A percentile compares a stretch with the other conserved stretches of the same genome.
Evolutionary conservation across 345 rosid species (phyloP).

Genomic region (Pistacia atlantica): DNA sequence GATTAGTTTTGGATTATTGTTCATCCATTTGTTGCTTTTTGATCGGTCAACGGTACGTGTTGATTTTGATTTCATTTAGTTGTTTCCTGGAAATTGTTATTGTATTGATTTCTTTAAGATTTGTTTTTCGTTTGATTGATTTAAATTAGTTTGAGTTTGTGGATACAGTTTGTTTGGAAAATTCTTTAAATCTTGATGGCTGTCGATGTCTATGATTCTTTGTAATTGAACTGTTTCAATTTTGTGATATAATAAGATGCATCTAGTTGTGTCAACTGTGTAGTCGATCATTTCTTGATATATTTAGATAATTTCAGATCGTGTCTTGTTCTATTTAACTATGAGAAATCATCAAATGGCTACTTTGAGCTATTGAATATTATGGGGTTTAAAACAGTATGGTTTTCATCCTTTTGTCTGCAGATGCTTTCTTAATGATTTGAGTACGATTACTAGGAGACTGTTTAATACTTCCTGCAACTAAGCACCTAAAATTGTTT

Average conservation of each 20-base stretch:
- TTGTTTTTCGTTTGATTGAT: background rate
- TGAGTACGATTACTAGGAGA: background rate
- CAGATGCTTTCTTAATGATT: constrained; percentile 13
- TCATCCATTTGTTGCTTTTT: background rate
- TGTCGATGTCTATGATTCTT: background rate
- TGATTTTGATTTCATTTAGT: constrained; percentile 9
- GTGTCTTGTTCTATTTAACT: background rate
- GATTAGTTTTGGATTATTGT: background rate
- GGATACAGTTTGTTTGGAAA: background rate
- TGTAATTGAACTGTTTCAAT: background rate
- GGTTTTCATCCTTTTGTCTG: constrained; percentile 1
- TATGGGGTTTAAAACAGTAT: background rate
- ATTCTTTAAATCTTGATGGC: background rate
- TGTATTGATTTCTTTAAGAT: background rate
- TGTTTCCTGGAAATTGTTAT: constrained; percentile 8
- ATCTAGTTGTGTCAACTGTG: background rate
- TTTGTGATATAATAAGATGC: background rate
- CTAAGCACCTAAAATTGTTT: background rate
- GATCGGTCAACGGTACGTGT: constrained; percentile 1
- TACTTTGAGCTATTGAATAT: background rate
- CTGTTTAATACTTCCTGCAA: background rate
- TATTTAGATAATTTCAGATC: background rate
- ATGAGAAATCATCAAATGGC: background rate
- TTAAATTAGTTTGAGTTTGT: background rate
- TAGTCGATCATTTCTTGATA: background rate